These are phyloP conservation scores for Vaccinium vitisidaea DNA, from an alignment of 148 eudicot genomes.

Conservation along the genomic window DNA sequence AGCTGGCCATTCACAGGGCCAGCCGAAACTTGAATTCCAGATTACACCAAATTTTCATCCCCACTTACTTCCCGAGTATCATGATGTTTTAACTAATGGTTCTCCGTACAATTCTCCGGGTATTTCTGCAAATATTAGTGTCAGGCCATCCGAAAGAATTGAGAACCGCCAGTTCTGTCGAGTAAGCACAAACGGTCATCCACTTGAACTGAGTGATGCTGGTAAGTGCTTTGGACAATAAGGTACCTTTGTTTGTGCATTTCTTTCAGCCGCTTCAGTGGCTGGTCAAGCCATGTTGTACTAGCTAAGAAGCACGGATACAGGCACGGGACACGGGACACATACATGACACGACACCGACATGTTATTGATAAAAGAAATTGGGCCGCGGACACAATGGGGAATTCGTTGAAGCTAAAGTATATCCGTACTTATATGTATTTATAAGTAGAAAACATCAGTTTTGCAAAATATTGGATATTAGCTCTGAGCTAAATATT, in stretches of 20 bases:
- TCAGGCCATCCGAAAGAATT: conserved; percentile 39
- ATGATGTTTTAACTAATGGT: conserved; percentile 53
- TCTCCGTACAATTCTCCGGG: conserved; percentile 37
- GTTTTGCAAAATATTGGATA: not conserved
- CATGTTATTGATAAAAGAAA: not conserved
- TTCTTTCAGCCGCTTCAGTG: not conserved
- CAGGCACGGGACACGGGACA: not conserved
- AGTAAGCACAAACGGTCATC: conserved; percentile 43
- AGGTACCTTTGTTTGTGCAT: not conserved
- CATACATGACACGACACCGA: not conserved
- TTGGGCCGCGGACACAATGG: not conserved
- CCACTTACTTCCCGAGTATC: conserved; percentile 61
- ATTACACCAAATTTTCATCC: conserved; percentile 46
- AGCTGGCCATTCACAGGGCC: conserved; percentile 36
- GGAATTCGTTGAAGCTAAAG: not conserved
- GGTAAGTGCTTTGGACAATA: conserved; percentile 26
- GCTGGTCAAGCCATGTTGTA: conserved; percentile 5
- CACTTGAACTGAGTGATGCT: conserved; percentile 46
- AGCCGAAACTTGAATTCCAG: conserved; percentile 36
- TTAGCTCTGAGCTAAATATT: not conserved
- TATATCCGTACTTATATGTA: not conserved
- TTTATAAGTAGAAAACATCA: not conserved
- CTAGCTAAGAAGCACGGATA: not conserved
- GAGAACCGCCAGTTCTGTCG: conserved; percentile 47
- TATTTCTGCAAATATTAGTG: conserved; percentile 34